Percentiles rank a stretch among this genome's conserved stretches.
These are phyloP conservation scores for Gamsiella multidivaricata DNA, from an alignment of 192 early-diverging fungal genomes.

Conservation along the genomic window DNA sequence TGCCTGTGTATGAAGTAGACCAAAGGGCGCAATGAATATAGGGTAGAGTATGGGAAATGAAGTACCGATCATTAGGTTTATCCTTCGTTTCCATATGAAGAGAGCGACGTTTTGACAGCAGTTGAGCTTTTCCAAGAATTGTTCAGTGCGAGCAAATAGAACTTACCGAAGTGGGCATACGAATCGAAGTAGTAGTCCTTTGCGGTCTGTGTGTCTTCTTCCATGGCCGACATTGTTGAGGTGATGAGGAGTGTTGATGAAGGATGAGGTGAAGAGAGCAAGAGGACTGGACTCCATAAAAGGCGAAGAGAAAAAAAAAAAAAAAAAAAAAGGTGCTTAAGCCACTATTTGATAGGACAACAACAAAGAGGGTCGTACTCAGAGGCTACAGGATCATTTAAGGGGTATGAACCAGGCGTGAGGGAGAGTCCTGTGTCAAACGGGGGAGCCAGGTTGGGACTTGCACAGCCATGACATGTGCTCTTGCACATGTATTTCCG, in stretches of 20 bases:
- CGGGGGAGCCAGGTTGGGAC: too few species aligned
- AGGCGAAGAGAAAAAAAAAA: slow-evolving; percentile 34
- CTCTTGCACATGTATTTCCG: too few species aligned
- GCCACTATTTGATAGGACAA: too few species aligned
- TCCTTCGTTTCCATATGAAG: too few species aligned
- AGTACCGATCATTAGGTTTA: too few species aligned
- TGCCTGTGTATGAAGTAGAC: slow-evolving; percentile 61
- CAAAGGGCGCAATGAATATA: background rate
- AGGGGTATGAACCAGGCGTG: too few species aligned
- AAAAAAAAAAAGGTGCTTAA: slow-evolving; percentile 19
- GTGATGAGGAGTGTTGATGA: slow-evolving; percentile 1
- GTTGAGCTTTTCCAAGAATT: background rate
- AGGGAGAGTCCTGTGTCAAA: too few species aligned
- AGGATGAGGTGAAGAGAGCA: background rate
- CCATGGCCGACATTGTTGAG: slow-evolving; percentile 46
- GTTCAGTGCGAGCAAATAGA: background rate
- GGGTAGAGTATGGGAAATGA: too few species aligned
- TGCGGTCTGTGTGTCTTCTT: slow-evolving; percentile 55
- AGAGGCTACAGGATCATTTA: too few species aligned
- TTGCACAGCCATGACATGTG: too few species aligned
- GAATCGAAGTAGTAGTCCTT: slow-evolving; percentile 99
- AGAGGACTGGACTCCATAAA: background rate
- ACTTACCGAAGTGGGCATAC: slow-evolving; percentile 95
- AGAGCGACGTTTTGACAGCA: background rate
- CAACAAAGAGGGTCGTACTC: too few species aligned